A percentile compares a stretch with the other conserved stretches of the same genome.
phyloP scores from a whole-genome alignment of 257 asterid genomes.

The Gardenia jasminoides region DNA sequence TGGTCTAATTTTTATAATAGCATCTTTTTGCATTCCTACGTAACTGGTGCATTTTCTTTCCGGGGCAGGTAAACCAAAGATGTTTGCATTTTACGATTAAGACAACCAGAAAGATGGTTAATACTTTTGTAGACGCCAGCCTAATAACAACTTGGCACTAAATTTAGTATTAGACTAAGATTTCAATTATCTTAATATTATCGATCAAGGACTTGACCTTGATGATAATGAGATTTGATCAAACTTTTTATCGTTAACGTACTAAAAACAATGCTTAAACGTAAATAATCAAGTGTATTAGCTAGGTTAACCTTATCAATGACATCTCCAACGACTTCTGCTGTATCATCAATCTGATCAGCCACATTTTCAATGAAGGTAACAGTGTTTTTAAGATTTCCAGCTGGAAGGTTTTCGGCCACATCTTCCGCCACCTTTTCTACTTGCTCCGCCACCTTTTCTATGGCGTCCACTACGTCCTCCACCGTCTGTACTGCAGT shows the following conservation, averaged over 20 bases:
- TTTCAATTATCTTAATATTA: neutral
- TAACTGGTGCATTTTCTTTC: neutral
- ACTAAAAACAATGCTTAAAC: too few relatives aligned
- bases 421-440: constrained; percentile 53
- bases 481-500: constrained; percentile 16
- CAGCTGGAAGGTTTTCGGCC: constrained; percentile 24
- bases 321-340: constrained; percentile 21
- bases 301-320: constrained; percentile 29
- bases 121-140: neutral
- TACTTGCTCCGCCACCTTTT: constrained; percentile 52
- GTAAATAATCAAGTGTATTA: neutral
- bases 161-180: neutral
- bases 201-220: too few relatives aligned
- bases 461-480: constrained; percentile 15
- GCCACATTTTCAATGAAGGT: constrained; percentile 23
- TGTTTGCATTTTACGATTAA: neutral
- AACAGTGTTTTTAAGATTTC: constrained; percentile 13
- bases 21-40: neutral
- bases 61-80: constrained; percentile 2
- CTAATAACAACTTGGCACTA: too few relatives aligned
- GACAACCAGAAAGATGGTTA: neutral
- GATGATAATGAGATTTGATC: neutral
- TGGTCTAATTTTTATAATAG: neutral
- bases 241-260: neutral
- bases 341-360: constrained; percentile 18